These are phyloP conservation scores for Terfezia claveryi DNA, from an alignment of 495 filamentous ascomycete species.

Conservation along the genomic window DNA sequence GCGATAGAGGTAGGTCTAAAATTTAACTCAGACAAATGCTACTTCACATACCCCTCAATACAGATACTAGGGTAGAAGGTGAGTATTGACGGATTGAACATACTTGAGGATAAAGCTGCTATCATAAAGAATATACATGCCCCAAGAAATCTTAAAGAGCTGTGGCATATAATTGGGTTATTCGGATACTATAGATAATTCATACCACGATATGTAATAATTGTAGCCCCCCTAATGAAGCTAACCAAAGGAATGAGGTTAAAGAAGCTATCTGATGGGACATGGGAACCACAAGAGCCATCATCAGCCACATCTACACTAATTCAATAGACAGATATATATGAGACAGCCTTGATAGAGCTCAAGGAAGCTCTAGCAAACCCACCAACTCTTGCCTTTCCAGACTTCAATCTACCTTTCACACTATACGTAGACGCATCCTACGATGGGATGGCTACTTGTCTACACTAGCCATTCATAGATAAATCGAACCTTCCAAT, in stretches of 20 bases:
- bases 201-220: not conserved
- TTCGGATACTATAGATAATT: constrained; percentile 2
- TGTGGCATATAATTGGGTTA: not conserved
- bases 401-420: not conserved
- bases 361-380: not conserved
- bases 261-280: not conserved
- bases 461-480: not conserved
- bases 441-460: not conserved
- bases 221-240: not conserved
- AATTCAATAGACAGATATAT: not conserved
- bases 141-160: not conserved
- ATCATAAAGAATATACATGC: not conserved
- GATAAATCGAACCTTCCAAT: not conserved
- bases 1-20: not conserved
- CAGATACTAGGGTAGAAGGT: not conserved
- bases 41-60: not conserved
- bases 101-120: not conserved
- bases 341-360: not conserved
- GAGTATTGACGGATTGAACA: not conserved
- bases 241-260: not conserved
- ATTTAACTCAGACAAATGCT: not conserved
- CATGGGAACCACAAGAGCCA: no score
- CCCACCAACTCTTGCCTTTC: not conserved
- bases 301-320: no score
- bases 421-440: not conserved